These are phyloP conservation scores for Talaromyces sp. DNA, from an alignment of 2,329 filamentous ascomycete genomes.

Conservation along the genomic window DNA sequence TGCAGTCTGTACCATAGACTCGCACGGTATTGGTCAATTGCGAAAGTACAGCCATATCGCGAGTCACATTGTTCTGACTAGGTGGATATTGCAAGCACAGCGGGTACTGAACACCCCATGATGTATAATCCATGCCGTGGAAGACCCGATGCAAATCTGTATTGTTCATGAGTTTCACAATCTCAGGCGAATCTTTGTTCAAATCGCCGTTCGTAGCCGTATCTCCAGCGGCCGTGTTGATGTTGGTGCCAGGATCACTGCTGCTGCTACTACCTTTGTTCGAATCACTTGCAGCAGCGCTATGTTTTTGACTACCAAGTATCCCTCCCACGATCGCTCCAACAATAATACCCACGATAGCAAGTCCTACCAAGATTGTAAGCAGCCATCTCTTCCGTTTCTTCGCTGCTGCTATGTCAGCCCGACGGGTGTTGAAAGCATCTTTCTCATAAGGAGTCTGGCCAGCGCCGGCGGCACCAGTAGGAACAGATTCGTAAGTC, in stretches of 20 bases:
- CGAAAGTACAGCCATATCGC: slow-evolving; percentile 83
- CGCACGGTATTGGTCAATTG: slow-evolving; percentile 86
- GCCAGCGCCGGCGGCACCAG: slow-evolving; percentile 29
- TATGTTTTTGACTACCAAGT: slow-evolving; percentile 55
- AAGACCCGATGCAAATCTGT: slow-evolving; percentile 84
- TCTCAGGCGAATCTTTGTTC: slow-evolving; percentile 70
- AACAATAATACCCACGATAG: slow-evolving; percentile 64
- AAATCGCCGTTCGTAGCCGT: slow-evolving; percentile 66
- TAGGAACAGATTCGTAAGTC: slow-evolving; percentile 57
- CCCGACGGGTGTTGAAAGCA: slow-evolving; percentile 62
- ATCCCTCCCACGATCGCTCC: slow-evolving; percentile 74
- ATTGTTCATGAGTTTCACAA: slow-evolving; percentile 79
- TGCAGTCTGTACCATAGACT: slow-evolving; percentile 94
- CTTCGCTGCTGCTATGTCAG: slow-evolving; percentile 50
- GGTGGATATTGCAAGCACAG: slow-evolving; percentile 74
- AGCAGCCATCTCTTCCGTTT: slow-evolving; percentile 70
- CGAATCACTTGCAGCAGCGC: slow-evolving; percentile 22
- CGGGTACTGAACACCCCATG: slow-evolving; percentile 85
- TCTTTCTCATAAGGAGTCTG: slow-evolving; percentile 57
- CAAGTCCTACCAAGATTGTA: slow-evolving; percentile 43
- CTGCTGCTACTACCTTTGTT: slow-evolving; percentile 23
- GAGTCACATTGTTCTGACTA: slow-evolving; percentile 90
- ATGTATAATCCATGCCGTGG: slow-evolving; percentile 92
- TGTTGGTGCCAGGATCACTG: slow-evolving; percentile 40
- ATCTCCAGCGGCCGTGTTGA: slow-evolving; percentile 61